Conservation (phyloP, 192 early-diverging fungal genomes). For the Rhizoclosmatium sp. region DNA sequence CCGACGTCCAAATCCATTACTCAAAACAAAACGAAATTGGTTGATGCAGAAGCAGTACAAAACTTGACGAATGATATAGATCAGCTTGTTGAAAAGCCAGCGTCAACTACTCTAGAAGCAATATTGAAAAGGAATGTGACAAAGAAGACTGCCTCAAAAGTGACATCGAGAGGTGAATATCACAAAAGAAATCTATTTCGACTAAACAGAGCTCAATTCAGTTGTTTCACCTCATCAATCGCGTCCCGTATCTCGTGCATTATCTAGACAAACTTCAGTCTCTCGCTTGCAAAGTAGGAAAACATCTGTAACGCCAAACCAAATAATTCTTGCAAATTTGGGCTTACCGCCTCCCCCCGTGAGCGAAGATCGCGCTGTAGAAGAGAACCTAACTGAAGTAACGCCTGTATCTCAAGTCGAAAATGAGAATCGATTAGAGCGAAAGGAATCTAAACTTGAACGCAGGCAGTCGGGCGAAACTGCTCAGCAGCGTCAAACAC, state of each 20-base stretch:
- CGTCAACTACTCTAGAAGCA: not conserved
- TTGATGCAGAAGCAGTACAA: slow-evolving; percentile 19
- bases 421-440: too few relatives aligned
- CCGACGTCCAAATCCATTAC: not conserved
- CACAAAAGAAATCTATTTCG: not conserved
- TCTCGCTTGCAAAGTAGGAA: not conserved
- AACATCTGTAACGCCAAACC: too few relatives aligned
- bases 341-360: too few relatives aligned
- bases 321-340: too few relatives aligned
- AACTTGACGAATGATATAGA: not conserved
- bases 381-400: too few relatives aligned
- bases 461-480: too few relatives aligned
- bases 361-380: too few relatives aligned
- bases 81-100: not conserved
- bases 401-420: too few relatives aligned
- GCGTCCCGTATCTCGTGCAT: not conserved
- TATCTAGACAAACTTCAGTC: slow-evolving; percentile 5
- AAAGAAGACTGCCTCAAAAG: not conserved
- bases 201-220: not conserved
- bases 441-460: too few relatives aligned
- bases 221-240: slow-evolving; percentile 2
- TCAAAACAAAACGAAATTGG: not conserved
- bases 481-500: too few relatives aligned
- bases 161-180: slow-evolving; percentile 13
- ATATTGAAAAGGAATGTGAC: not conserved